Percentiles rank a stretch among this genome's conserved stretches.
Evolutionary conservation across 352 stramenopile species (phyloP).

Genomic region (Pythium graminicola): DNA sequence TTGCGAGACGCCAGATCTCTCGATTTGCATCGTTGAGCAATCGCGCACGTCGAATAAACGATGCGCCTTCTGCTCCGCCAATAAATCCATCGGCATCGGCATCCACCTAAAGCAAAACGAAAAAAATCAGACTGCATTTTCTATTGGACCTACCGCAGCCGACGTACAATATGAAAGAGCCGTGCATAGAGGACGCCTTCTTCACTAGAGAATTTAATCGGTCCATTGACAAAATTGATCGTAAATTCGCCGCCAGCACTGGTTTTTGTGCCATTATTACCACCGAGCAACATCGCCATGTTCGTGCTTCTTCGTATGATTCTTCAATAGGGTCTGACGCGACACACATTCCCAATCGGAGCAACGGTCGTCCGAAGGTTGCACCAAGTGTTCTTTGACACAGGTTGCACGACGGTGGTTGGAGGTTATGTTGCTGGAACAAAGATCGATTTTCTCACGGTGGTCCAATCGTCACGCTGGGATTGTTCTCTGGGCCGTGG

Average conservation of each 20-base stretch:
- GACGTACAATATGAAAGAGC: constrained; percentile 74
- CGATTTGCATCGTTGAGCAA: constrained; percentile 81
- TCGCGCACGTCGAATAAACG: constrained; percentile 71
- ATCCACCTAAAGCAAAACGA: constrained; percentile 44
- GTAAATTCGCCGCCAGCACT: constrained; percentile 46
- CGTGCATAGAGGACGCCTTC: constrained; percentile 76
- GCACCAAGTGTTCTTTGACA: background rate
- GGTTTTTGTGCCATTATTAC: background rate
- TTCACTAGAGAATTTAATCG: constrained; percentile 80
- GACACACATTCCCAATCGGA: constrained; percentile 14
- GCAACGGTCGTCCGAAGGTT: background rate
- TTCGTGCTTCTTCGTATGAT: constrained; percentile 11
- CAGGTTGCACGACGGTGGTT: constrained; percentile 3
- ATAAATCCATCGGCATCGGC: constrained; percentile 71
- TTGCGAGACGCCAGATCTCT: constrained; percentile 85
- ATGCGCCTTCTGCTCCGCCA: constrained; percentile 62
- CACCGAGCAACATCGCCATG: constrained; percentile 25
- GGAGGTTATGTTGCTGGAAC: constrained; percentile 1
- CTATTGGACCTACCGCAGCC: background rate
- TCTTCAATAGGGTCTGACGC: constrained; percentile 17
- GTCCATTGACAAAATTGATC: constrained; percentile 73
- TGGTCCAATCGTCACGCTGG: constrained; percentile 5
- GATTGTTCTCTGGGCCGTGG: constrained; percentile 14
- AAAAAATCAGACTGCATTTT: background rate
- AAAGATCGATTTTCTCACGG: constrained; percentile 18